These are phyloP conservation scores for Cyberlindnera lachancei DNA, from an alignment of 805 yeast genomes.

Conservation along the genomic window DNA sequence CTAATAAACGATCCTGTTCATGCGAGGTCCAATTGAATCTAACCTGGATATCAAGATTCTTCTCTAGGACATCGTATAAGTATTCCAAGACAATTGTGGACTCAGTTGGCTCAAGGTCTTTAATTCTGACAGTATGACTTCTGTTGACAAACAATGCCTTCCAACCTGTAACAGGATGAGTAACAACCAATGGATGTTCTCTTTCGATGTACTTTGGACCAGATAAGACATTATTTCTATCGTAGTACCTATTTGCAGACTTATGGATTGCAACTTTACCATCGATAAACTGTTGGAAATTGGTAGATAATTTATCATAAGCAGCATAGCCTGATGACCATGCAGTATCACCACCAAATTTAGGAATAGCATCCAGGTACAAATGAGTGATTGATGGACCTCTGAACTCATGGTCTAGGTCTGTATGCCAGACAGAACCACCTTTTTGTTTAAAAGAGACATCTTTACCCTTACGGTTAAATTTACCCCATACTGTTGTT, in stretches of 20 bases:
- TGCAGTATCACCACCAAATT: slow-evolving; percentile 46
- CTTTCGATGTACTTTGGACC: slow-evolving; percentile 43
- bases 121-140: slow-evolving; percentile 38
- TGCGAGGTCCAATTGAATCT: slow-evolving; percentile 44
- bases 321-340: slow-evolving; percentile 53
- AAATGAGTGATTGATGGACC: slow-evolving; percentile 49
- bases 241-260: slow-evolving; percentile 33
- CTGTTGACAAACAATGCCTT: slow-evolving; percentile 47
- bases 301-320: slow-evolving; percentile 47
- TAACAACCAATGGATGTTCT: slow-evolving; percentile 50
- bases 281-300: slow-evolving; percentile 41
- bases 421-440: slow-evolving; percentile 33
- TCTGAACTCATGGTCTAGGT: slow-evolving; percentile 45
- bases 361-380: slow-evolving; percentile 42
- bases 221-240: slow-evolving; percentile 34
- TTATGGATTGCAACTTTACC: slow-evolving; percentile 42
- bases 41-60: slow-evolving; percentile 47
- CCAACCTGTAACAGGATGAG: slow-evolving; percentile 60
- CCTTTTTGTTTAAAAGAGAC: slow-evolving; percentile 7
- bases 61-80: slow-evolving; percentile 36
- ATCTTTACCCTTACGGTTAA: slow-evolving; percentile 13
- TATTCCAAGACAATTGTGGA: slow-evolving; percentile 37
- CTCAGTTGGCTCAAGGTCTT: slow-evolving; percentile 43
- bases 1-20: slow-evolving; percentile 22
- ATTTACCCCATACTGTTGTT: slow-evolving; percentile 29